Evolutionary conservation across 257 asterid species (phyloP), one percentile per base, ranked within the genome.

Genomic region (Handroanthus guayacan): DNA sequence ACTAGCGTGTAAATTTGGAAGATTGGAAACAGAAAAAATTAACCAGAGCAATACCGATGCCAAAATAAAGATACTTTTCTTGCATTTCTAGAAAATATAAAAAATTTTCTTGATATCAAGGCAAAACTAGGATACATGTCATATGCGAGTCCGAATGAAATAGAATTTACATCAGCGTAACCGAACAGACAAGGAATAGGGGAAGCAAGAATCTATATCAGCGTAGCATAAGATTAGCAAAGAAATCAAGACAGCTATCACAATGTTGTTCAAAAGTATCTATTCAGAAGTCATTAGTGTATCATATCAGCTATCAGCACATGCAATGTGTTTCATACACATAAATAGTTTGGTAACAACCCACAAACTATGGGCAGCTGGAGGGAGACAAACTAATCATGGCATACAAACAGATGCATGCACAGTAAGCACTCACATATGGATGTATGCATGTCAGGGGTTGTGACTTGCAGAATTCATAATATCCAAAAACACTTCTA

Each of bases 301-400:
- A 44, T 47, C 57, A 55, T 52, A 77, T 52, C 66, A 82, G 17
- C 18, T 55, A 73, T 63, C 73, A 57, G 18, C 66, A 56, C 5
- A 43, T 43, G 69, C 65, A 64, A n/a, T 61, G 62, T 68, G 65
- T 47, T 60, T 31, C 37, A 67, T n/a, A n/a, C n/a, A n/a, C 65
- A 56, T 50, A 41, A 48, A 61, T 67, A 69, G 25, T 51, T 55
- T 65, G 43, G 41, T 17, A 67, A 51, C 71, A 75, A 20, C 54
- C 41, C 0, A 37, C 25, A 68, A 36, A 61, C 37, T 60, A 65
- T n/a, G n/a, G n/a, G n/a, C n/a, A n/a, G 20, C 43, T 36, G 38
- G 4, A 18, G 10, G 6, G 9, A 31, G 1, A 61, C n/a, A 54
- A 61, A 1, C 38, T 43, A 69, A 47, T 69, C 64, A 56, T 44